Conservation (phyloP, 2,329 filamentous ascomycete species). For the Claviceps lovelessii region DNA sequence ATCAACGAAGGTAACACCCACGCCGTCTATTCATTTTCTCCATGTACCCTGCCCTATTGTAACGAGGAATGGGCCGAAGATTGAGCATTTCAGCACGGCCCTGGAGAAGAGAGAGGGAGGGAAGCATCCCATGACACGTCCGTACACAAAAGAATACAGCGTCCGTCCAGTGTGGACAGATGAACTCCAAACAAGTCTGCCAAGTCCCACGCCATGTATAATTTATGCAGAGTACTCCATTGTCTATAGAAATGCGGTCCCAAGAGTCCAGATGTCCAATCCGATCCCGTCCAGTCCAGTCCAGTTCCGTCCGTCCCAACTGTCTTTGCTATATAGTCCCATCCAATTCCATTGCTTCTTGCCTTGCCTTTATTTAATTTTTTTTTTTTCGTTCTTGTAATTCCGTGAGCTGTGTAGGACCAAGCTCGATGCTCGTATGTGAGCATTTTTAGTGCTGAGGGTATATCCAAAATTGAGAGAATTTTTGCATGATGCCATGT, state of each 20-base stretch:
- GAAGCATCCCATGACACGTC: no score
- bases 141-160: no score
- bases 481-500: not conserved
- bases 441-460: not conserved
- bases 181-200: not conserved
- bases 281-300: no score
- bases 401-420: not conserved
- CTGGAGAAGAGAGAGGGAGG: no score
- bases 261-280: not conserved
- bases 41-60: no score
- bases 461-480: not conserved
- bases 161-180: no score
- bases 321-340: not conserved
- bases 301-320: not conserved
- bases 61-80: no score
- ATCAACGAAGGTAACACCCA: no score
- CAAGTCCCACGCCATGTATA: not conserved
- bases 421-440: not conserved
- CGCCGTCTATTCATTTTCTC: no score
- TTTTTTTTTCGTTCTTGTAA: not conserved
- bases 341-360: not conserved
- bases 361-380: no score
- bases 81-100: no score
- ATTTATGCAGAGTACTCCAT: not conserved
- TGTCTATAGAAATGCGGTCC: not conserved